Base-by-base conservation (phyloP, 1,284 basidiomycete genomes). In the Ceratobasidium sp. region DNA sequence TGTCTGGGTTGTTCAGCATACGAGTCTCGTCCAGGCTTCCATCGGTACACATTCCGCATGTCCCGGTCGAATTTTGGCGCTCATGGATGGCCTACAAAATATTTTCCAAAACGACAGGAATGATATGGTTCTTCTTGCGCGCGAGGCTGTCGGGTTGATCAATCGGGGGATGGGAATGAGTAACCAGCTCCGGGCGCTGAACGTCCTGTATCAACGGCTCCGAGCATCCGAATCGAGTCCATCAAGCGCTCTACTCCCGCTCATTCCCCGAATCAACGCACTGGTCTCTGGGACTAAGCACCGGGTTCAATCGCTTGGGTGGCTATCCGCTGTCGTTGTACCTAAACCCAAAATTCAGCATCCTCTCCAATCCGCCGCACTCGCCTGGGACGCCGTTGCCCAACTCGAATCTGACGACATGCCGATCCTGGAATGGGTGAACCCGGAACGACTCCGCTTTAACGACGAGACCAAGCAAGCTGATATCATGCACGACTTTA, bases 121-220 rank as follows among this genome's bases (percentile, higher is more conserved):
- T 17, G 55, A 57, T 3, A 13, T 57, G 22, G 10, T 57, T 3
- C 4, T 57, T 13, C 12, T 57, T 22, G 38, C 20, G 13, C 40
- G 27, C 22, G 55, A 57, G 25, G 55, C 25, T 15, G 5, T 57
- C 27, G 5, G 40, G 29, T 29, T 57, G 20, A 38, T 42, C 22
- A 31, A 57, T 29, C 40, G 55, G 4, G 55, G 55, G 15, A 29
- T 57, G 6, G 55, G 55, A n/a, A 57, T 57, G 27, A 57, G 55
- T n/a, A 57, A 43, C 25, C 55, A 57, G 20, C 55, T 57, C 40
- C 35, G 45, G 40, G 55, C 22, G 1, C 13, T 57, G 25, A 43
- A n/a, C 20, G 35, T 29, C 13, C 25, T 43, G 35, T 38, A 38
- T 57, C 8, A 29, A 6, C 29, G 17, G 2, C 17, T 43, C 55